Evolutionary conservation across 2,329 filamentous ascomycete genomes (phyloP).

Genomic region (Capronia coronata): DNA sequence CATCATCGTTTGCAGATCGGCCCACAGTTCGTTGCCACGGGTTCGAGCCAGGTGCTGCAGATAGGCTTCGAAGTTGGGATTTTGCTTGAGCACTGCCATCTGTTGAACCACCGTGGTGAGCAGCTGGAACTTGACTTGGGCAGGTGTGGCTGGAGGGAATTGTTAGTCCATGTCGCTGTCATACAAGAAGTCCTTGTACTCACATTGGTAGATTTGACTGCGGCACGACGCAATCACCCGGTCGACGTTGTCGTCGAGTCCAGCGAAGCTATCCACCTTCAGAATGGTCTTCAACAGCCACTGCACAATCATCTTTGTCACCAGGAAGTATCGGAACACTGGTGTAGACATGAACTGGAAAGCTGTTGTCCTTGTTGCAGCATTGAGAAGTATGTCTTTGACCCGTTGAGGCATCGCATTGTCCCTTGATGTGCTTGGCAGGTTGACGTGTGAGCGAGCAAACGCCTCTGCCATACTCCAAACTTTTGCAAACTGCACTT

Average conservation of each 20-base stretch:
- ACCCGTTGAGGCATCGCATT: constrained; percentile 14
- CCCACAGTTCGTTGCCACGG: constrained; percentile 22
- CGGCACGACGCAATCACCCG: constrained; percentile 8
- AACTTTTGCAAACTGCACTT: constrained; percentile 8
- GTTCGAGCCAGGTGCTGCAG: constrained; percentile 7
- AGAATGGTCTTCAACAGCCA: constrained; percentile 19
- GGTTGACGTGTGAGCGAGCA: constrained; percentile 20
- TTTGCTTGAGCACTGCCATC: constrained; percentile 9
- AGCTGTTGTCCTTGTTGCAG: constrained; percentile 17
- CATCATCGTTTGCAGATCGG: constrained; percentile 19
- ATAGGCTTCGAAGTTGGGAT: constrained; percentile 13
- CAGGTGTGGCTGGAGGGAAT: constrained; percentile 13
- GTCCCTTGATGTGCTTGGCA: constrained; percentile 23
- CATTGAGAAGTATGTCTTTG: constrained; percentile 21
- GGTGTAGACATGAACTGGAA: constrained; percentile 20
- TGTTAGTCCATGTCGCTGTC: background rate
- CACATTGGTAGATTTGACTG: constrained; percentile 19
- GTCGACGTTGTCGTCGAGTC: constrained; percentile 19
- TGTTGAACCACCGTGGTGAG: constrained; percentile 19
- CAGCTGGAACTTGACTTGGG: constrained; percentile 19
- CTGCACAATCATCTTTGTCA: constrained; percentile 23
- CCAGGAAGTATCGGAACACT: constrained; percentile 21
- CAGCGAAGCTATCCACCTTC: constrained; percentile 18
- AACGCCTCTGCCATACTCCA: constrained; percentile 17
- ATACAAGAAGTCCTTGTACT: background rate